Evolutionary conservation across 2,329 filamentous ascomycete genomes (phyloP), one percentile per base, ranked within the genome.

Genomic region (Coleophoma eucalyptorum): DNA sequence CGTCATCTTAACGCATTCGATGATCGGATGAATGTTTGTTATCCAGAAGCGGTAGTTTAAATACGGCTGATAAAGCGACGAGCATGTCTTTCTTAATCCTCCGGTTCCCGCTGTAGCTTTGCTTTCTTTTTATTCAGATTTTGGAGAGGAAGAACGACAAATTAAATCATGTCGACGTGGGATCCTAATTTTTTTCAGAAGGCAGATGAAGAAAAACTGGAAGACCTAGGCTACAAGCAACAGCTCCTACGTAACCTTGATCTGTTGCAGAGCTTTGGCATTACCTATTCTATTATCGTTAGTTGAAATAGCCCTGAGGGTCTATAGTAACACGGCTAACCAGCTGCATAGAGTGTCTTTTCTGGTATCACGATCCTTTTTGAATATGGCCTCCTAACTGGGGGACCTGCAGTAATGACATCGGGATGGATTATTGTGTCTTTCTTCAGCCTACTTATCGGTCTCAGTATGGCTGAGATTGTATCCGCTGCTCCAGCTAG

Each of bases 211-310:
- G 73, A 72, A 4, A 26, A 26, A n/a, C 65, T 82, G 48, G 78
- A 75, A 3, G 72, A 78, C 55, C 72, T 83, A 57, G 81, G 81
- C 1, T 84, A 84, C 63, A 77, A 80, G 61, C 80, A 83, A 53
- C 79, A 82, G 58, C 63, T 83, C 54, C 72, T 74, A 37, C 70
- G 79, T 45, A 77, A 81, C 61, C 83, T 80, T 79, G 74, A 76
- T 5, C 58, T 83, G 52, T 66, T 76, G 46, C 80, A 83, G 58
- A 83, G 83, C 59, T 83, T 83, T 66, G 80, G 80, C 31, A 77
- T 83, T 7, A 81, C 78, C 0, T 83, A 82, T 61, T 80, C 78
- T 5, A 83, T 83, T 57, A 83, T 83, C 60, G 76, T 79, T 60
- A 55, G 74, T 64, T 11, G 41, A 35, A 18, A 11, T 20, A 15